These are phyloP conservation scores for Debaryomyces sp. DNA, from an alignment of 1,139 yeast species.

Conservation along the genomic window DNA sequence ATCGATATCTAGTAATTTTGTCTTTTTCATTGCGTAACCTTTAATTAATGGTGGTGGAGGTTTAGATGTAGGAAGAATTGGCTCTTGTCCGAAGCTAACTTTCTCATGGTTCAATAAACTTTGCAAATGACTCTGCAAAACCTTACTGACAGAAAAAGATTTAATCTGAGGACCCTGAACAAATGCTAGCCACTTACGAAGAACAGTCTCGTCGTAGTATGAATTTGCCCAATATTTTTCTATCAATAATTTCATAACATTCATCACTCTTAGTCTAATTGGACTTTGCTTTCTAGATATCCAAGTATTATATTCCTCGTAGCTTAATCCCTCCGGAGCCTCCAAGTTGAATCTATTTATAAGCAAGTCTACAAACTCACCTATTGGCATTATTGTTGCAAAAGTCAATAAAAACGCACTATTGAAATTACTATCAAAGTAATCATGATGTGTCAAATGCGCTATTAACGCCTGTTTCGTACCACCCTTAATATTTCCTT, in stretches of 20 bases:
- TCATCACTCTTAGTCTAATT: conserved; percentile 68
- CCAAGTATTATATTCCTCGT: conserved; percentile 85
- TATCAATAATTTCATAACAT: conserved; percentile 69
- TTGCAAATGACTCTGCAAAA: conserved; percentile 27
- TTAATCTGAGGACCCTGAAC: conserved; percentile 52
- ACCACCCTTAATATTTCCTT: conserved; percentile 84
- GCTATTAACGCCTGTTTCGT: conserved; percentile 79
- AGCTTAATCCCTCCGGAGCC: conserved; percentile 88
- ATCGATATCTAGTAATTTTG: conserved; percentile 67
- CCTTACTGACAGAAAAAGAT: conserved; percentile 39
- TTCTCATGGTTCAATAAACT: conserved; percentile 35
- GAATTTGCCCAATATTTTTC: conserved; percentile 79
- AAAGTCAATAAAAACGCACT: conserved; percentile 75
- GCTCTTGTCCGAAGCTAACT: conserved; percentile 33
- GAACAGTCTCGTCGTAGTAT: conserved; percentile 52
- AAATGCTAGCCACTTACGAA: conserved; percentile 59
- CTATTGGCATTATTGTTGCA: conserved; percentile 72
- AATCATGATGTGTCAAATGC: conserved; percentile 79
- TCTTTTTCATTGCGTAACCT: conserved; percentile 39
- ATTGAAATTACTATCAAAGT: conserved; percentile 68
- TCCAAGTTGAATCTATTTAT: conserved; percentile 68
- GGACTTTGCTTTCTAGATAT: conserved; percentile 68
- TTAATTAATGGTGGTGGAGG: conserved; percentile 49
- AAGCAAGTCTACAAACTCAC: conserved; percentile 63
- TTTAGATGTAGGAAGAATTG: conserved; percentile 28